Evolutionary conservation across 345 rosid genomes (phyloP), one percentile per base, ranked within the genome.

Genomic region (Dovyalis caffra): DNA sequence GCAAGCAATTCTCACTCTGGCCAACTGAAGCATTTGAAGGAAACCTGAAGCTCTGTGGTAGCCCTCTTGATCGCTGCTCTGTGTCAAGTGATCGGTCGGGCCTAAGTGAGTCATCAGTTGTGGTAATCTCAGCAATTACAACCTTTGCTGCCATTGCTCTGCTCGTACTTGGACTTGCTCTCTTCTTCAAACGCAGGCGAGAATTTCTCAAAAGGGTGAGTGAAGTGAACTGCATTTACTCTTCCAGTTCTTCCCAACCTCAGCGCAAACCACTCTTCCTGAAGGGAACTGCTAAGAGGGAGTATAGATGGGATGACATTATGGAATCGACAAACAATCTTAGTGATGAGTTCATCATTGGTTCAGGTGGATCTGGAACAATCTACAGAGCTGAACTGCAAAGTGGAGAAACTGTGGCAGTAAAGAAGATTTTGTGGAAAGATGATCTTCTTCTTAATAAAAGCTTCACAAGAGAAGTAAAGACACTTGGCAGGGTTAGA

Each of bases 361-460:
- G 99, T 37, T 90, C 93, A 1, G 99, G 97, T 72, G 98, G 99
- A 37, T 93, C 98, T 0, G 99, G 99, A 64, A 95, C 85, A 75
- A 69, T 95, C 63, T 93, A 89, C 87, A 87, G 82, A 83, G 97
- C 90, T 5, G 98, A 89, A 65, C 71, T 95, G 66, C 71, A 72
- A n/a, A 79, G 73, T 0, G 97, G 97, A 73, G 90, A 88, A 76
- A 89, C 85, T 0, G 88, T 95, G 38, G 99, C 99, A 32, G 92
- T 93, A 6, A 93, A 95, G 83, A 90, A 82, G 85, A 91, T 95
- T 66, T 69, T 75, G 5, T 88, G 91, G 87, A 91, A 89, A 65
- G 97, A 92, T 37, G 97, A 93, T 70, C 77, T 85, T 31, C 81
- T 91, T 69, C 80, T 77, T n/a, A 91, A 91, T 68, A 93, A 88